Conservation (phyloP, 192 early-diverging fungal genomes). For the Dissophora ornata region DNA sequence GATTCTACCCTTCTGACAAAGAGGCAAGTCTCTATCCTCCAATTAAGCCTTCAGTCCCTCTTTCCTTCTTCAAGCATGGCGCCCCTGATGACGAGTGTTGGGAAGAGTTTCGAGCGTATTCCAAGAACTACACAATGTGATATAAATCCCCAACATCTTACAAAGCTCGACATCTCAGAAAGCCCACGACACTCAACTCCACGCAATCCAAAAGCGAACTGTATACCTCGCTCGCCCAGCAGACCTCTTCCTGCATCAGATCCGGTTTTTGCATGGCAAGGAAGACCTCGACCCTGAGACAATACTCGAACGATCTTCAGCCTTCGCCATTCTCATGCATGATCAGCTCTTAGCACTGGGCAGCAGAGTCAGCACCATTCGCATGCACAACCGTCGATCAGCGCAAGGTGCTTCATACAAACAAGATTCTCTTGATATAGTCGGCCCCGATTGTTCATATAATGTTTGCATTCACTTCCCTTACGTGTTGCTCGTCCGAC, state of each 20-base stretch:
- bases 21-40: background rate
- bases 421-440: background rate
- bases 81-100: slow-evolving; percentile 2
- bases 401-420: slow-evolving; percentile 3
- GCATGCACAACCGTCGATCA: slow-evolving; percentile 3
- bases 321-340: slow-evolving; percentile 10
- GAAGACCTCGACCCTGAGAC: background rate
- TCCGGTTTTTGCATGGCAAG: background rate
- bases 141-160: slow-evolving; percentile 8
- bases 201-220: slow-evolving; percentile 8
- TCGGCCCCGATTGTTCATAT: too few relatives aligned
- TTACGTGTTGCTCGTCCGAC: too few relatives aligned
- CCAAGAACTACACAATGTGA: slow-evolving; percentile 18
- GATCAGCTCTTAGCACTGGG: slow-evolving; percentile 5
- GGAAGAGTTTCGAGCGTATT: slow-evolving; percentile 4
- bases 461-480: too few relatives aligned
- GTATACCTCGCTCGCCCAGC: slow-evolving; percentile 25
- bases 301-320: background rate
- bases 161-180: background rate
- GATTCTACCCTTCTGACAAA: background rate
- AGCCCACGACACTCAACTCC: slow-evolving; percentile 11
- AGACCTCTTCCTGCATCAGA: slow-evolving; percentile 17
- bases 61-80: background rate
- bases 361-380: slow-evolving; percentile 3
- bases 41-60: background rate